Conservation (phyloP, 1,284 basidiomycete species). For the Athelia sp. region DNA sequence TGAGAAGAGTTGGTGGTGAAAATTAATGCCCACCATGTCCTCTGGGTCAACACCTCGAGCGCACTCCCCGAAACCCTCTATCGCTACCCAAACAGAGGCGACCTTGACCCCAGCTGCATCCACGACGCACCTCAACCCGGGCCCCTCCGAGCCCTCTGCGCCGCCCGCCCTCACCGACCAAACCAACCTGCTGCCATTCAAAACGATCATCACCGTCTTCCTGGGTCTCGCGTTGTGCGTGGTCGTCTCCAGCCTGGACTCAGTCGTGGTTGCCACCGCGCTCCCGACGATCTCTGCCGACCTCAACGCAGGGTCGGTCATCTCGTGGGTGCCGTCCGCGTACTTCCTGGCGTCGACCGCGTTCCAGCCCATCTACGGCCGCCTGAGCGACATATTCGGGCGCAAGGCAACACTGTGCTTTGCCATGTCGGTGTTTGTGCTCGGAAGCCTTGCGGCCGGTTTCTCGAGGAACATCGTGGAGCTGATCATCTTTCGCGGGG, state of each 20-base stretch:
- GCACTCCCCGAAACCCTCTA: too few species aligned
- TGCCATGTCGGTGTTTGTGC: constrained; percentile 41
- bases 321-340: neutral
- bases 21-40: too few species aligned
- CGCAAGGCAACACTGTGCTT: constrained; percentile 39
- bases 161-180: neutral
- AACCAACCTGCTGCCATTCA: neutral
- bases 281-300: neutral
- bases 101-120: too few species aligned
- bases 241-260: neutral
- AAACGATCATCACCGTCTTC: neutral
- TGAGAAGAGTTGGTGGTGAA: too few species aligned
- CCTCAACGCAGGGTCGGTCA: neutral
- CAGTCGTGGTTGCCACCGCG: neutral
- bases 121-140: too few species aligned
- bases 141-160: too few species aligned
- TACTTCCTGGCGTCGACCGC: neutral
- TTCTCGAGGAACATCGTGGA: constrained; percentile 46
- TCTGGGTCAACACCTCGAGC: too few species aligned
- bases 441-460: constrained; percentile 39
- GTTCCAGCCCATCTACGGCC: constrained; percentile 1
- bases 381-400: constrained; percentile 4
- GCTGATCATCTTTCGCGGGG: constrained; percentile 53
- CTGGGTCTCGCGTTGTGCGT: neutral
- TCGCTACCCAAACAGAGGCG: too few species aligned